Evolutionary conservation across 805 yeast species (phyloP).

Genomic region (Clavispora asparagi): DNA sequence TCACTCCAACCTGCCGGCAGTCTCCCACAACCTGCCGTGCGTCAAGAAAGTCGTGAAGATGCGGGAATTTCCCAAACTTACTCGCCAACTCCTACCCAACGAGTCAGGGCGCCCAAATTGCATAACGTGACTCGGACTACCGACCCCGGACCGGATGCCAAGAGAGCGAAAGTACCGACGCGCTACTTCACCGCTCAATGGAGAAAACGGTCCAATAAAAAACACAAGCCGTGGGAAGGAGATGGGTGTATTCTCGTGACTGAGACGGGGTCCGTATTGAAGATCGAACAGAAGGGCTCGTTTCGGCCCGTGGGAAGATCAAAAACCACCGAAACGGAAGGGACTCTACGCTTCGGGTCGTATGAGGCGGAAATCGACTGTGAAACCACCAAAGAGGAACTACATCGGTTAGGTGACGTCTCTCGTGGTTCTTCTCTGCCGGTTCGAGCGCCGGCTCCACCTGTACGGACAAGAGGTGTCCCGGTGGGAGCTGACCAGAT

Average conservation of each 20-base stretch:
- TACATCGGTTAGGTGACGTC: not conserved
- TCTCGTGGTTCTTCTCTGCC: not conserved
- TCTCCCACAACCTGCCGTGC: too few relatives aligned
- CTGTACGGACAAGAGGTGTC: not conserved
- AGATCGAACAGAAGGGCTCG: slow-evolving; percentile 24
- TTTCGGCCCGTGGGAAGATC: slow-evolving; percentile 15
- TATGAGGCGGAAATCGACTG: slow-evolving; percentile 59
- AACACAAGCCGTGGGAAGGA: slow-evolving; percentile 93
- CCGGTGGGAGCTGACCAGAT: too few relatives aligned
- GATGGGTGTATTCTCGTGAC: slow-evolving; percentile 59
- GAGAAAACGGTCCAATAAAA: slow-evolving; percentile 68
- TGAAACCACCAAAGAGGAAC: slow-evolving; percentile 8
- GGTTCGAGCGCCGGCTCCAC: not conserved
- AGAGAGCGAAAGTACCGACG: not conserved
- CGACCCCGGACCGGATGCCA: not conserved
- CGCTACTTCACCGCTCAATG: slow-evolving; percentile 43
- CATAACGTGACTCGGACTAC: not conserved
- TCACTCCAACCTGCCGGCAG: too few relatives aligned
- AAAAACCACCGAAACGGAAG: slow-evolving; percentile 9
- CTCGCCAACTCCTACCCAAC: not conserved
- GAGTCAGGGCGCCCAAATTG: not conserved
- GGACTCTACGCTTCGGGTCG: slow-evolving; percentile 45
- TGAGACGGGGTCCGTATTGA: slow-evolving; percentile 21
- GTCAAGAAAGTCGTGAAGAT: too few relatives aligned
- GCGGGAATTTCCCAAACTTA: not conserved